Evolutionary conservation across 192 early-diverging fungal species (phyloP), one percentile per base, ranked within the genome.

Genomic region (Mortierella claussenii): DNA sequence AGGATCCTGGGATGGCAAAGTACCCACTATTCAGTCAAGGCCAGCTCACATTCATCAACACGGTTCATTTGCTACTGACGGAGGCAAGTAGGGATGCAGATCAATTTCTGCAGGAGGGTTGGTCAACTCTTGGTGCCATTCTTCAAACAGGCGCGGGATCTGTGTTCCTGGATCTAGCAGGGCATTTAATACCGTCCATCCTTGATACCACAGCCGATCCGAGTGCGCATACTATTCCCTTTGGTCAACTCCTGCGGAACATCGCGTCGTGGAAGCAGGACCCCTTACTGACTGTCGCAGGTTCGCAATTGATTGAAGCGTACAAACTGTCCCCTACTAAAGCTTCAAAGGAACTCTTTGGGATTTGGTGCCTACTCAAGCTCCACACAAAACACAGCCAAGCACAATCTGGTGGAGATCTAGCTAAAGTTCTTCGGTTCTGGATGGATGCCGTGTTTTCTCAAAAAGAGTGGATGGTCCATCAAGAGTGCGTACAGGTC

Each of bases 91-190:
- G 85, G 7, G 53, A 76, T 17, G 15, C 59, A 10, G 73, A 67
- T 7, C 70, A 76, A 43, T 86, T 83, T 46, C 31, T 86, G 17
- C 69, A 73, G 32, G 50, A 80, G 42, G 85, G 85, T 17, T 86
- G 85, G 85, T 33, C 65, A 1, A 81, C 75, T 12, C 40, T 84
- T 24, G 52, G 58, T 7, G 33, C 61, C 9, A 69, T 86, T 8
- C 49, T 86, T 5, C 68, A 69, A 24, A 48, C 76, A 0, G 79
- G 76, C 21, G 56, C 52, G 4, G 62, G 65, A 1, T 31, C 33
- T 0, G 59, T 60, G 13, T 49, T 76, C 30, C 40, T 76, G 53
- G 56, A 71, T 0, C 46, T 81, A 11, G 52, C 69, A 4, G 61
- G 79, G 0, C 51, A 52, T 7, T 33, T 82, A 42, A 43, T 86